Conservation (phyloP, 1,139 yeast genomes). For the Yarrowia galli region DNA sequence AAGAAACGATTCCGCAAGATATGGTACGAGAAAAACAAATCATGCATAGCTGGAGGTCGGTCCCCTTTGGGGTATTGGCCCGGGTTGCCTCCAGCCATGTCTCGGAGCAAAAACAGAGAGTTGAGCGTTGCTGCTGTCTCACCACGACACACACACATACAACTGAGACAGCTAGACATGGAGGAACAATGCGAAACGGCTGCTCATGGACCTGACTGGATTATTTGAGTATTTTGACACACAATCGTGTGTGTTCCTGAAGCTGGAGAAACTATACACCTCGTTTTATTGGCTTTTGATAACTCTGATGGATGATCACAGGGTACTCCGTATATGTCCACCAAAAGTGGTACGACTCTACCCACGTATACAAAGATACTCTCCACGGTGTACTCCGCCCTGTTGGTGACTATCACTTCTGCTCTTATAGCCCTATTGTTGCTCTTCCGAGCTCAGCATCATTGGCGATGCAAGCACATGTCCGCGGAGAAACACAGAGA, state of each 20-base stretch:
- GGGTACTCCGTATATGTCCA: too few species aligned
- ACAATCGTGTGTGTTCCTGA: too few species aligned
- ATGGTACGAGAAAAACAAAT: conserved; percentile 7
- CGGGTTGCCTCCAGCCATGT: neutral
- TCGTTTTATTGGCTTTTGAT: too few species aligned
- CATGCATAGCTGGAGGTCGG: neutral
- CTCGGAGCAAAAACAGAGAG: neutral
- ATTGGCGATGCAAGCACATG: neutral
- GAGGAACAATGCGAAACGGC: neutral
- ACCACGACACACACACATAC: too few species aligned
- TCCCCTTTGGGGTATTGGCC: neutral
- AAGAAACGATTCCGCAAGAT: neutral
- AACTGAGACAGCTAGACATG: neutral
- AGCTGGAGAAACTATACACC: too few species aligned
- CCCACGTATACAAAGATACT: neutral
- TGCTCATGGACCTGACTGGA: too few species aligned
- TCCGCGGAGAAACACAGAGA: conserved; percentile 12
- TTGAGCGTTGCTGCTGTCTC: neutral
- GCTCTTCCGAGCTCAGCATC: neutral
- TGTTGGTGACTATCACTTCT: neutral
- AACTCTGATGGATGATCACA: too few species aligned
- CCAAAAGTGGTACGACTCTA: too few species aligned
- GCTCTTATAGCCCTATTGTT: neutral
- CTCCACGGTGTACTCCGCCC: neutral
- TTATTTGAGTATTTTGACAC: too few species aligned